phyloP scores from a whole-genome alignment of 495 filamentous ascomycete genomes.

The Jackrogersella multiformis region DNA sequence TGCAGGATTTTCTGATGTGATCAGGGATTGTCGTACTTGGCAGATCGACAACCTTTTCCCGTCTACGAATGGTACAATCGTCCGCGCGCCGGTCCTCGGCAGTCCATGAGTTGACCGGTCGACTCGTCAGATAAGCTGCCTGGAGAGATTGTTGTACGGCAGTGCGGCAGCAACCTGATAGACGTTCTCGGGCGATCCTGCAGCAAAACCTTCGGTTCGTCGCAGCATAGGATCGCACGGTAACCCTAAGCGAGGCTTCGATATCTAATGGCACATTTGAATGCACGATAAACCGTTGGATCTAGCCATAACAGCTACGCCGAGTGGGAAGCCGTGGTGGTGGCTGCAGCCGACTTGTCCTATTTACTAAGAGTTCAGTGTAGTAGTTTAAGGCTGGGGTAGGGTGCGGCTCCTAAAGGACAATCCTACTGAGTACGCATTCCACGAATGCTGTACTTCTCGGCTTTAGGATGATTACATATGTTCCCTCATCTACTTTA shows the following conservation, averaged over 20 bases:
- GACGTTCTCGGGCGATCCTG: constrained; percentile 25
- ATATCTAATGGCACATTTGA: constrained; percentile 7
- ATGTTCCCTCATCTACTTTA: neutral
- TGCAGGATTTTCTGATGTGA: constrained; percentile 34
- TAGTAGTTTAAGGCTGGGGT: constrained; percentile 18
- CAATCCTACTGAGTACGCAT: constrained; percentile 7
- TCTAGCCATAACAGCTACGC: constrained; percentile 17
- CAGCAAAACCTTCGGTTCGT: constrained; percentile 29
- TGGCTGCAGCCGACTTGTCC: constrained; percentile 23
- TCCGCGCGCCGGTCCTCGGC: constrained; percentile 23
- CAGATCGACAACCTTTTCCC: constrained; percentile 27
- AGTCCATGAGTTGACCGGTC: constrained; percentile 11
- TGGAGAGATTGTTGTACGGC: constrained; percentile 16
- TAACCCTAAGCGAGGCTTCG: constrained; percentile 18
- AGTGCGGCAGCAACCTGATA: constrained; percentile 16
- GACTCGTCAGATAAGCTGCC: constrained; percentile 4
- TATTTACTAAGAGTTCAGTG: constrained; percentile 28
- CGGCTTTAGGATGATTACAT: constrained; percentile 15
- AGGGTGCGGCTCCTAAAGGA: constrained; percentile 34
- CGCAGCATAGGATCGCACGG: constrained; percentile 15
- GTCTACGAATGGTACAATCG: constrained; percentile 6
- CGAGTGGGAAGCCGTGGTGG: constrained; percentile 27
- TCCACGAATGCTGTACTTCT: constrained; percentile 12
- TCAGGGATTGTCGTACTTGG: constrained; percentile 26
- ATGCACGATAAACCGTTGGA: constrained; percentile 20